Base-by-base conservation (phyloP, 2,329 filamentous ascomycete species). In the Elsinoe arachidis region DNA sequence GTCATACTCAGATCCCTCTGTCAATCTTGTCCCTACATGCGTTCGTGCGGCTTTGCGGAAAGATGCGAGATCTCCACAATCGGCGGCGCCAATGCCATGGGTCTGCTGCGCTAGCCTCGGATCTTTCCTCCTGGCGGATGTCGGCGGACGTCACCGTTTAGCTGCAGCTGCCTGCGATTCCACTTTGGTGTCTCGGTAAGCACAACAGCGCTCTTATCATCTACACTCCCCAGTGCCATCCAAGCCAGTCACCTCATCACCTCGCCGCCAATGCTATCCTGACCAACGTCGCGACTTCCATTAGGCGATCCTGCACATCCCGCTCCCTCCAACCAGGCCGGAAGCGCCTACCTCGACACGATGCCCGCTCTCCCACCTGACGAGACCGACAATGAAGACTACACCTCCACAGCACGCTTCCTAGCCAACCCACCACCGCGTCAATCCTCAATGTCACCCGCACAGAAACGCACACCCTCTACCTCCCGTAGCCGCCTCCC, bases 361-460 rank as follows among this genome's bases (percentile, higher is more conserved):
- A 56, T 56, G 54, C 54, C 54, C 26, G 69, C 64, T 34, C 61
- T 73, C 23, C 49, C 49, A 10, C 49, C 49, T 3, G 61, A 70
- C 44, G 70, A 75, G 57, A 69, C 68, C 14, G 69, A 67, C 7
- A 67, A 68, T 10, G 71, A 72, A 56, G 64, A 68, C 55, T 72
- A 72, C 63, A 63, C 74, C 61, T 74, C 73, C 57, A 76, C 74
- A 15, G 78, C 76, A 55, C 76, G 77, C 65, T 79, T 78, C 56
- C 75, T 82, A 44, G 76, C 79, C 46, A 70, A 80, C 23, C 75
- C 78, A 33, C 33, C 72, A 76, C 59, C 74, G 76, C 58, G 72
- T 73, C 56, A 64, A 69, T 64, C 64, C 69, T 55, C 63, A 61
- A 49, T 64, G 69, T 46, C 68, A 67, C 53, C 69, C 69, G 51